Evolutionary conservation across 2,329 filamentous ascomycete genomes (phyloP), one percentile per base, ranked within the genome.

Genomic region (Emmonsia crescens): DNA sequence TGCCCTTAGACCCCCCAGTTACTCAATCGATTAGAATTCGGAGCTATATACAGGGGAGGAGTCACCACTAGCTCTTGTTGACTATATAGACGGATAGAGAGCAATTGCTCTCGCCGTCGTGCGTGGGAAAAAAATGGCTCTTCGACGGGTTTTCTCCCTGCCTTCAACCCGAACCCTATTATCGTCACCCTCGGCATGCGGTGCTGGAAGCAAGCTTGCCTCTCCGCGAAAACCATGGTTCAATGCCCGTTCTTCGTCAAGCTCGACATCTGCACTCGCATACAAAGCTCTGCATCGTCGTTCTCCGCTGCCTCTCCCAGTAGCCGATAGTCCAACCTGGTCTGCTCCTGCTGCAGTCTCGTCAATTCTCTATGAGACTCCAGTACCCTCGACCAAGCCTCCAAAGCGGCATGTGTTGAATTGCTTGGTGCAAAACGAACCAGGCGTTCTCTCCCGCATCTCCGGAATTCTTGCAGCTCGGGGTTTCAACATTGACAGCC

Each of bases 291-390:
- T 97, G 65, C 93, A 96, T 73, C 89, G 91, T 70, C 90, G 93
- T 67, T 89, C 93, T 64, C 88, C 89, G 24, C 89, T 92, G 65
- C 85, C 91, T 27, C 89, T 96, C 60, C 89, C 90, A 61, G 87
- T 85, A 67, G 85, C 89, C 68, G 82, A 89, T 61, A 87, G 89
- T 42, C 82, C 91, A 12, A 91, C 91, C 82, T 96, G 93, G 72
- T 85, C 85, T 62, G 92, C 92, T 44, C 92, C 94, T 69, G 91
- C 94, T 21, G 94, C 94, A 67, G 94, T 99, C 67, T 96, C 91
- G 73, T 96, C 93, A 75, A 99, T 99, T 73, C 89, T 99, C 76
- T 99, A 99, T 82, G 94, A 99, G 82, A 97, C 92, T 2, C 94
- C 94, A 5, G 82, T 89, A 21, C 89, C 91, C 8, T 92, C 91